A percentile compares a stretch with the other conserved stretches of the same genome.
Conservation (phyloP, 148 eudicot species). For the Persicaria tinctoria region DNA sequence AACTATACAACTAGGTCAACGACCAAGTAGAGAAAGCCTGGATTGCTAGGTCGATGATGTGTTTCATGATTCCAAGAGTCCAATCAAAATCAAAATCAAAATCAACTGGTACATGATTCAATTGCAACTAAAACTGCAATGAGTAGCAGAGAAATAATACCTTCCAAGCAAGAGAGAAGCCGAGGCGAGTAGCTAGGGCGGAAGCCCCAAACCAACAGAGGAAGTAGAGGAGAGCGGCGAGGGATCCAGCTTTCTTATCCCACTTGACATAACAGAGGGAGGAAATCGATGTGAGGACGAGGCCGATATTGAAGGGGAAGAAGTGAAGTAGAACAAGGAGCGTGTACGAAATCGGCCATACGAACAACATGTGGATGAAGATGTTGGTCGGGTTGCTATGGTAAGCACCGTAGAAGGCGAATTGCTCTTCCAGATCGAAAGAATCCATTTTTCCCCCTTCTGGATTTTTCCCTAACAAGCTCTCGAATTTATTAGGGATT, state of each 20-base stretch:
- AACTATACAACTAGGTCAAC: no score
- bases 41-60: background rate
- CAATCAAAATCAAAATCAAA: background rate
- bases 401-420: slow-evolving; percentile 78
- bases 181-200: slow-evolving; percentile 29
- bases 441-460: slow-evolving; percentile 26
- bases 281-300: slow-evolving; percentile 28
- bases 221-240: slow-evolving; percentile 50
- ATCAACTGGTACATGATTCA: background rate
- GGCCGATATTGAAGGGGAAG: slow-evolving; percentile 38
- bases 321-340: slow-evolving; percentile 36
- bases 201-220: slow-evolving; percentile 47
- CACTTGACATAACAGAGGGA: slow-evolving; percentile 34
- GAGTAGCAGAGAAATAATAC: slow-evolving; percentile 15
- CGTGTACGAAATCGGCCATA: slow-evolving; percentile 74
- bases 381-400: slow-evolving; percentile 71
- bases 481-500: background rate
- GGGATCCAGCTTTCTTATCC: slow-evolving; percentile 56
- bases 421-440: slow-evolving; percentile 69
- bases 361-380: slow-evolving; percentile 66
- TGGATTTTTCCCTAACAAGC: background rate
- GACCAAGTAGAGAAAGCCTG: no score
- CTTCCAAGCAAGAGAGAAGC: slow-evolving; percentile 63
- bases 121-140: background rate
- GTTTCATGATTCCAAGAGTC: background rate